Conservation (phyloP, 1,139 yeast genomes). For the Wickerhamomyces sp. region DNA sequence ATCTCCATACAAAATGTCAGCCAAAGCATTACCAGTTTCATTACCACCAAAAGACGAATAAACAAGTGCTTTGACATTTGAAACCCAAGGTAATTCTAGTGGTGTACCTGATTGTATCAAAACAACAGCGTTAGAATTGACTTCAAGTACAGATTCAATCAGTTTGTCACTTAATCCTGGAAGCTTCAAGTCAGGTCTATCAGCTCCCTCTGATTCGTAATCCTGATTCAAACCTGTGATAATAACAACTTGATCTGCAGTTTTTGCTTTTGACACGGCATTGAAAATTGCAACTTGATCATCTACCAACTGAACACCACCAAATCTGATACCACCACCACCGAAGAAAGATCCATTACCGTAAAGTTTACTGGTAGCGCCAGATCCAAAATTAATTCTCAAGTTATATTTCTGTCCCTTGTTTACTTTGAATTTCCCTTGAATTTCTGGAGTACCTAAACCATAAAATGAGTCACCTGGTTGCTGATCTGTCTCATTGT, state of each 20-base stretch:
- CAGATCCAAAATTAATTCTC: constrained; percentile 47
- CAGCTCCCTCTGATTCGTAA: constrained; percentile 45
- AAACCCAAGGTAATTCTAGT: constrained; percentile 54
- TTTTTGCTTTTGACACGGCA: constrained; percentile 41
- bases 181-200: constrained; percentile 27
- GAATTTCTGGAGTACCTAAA: constrained; percentile 42
- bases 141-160: constrained; percentile 41
- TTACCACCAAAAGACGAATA: constrained; percentile 50
- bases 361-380: constrained; percentile 32
- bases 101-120: constrained; percentile 64
- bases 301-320: constrained; percentile 28
- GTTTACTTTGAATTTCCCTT: constrained; percentile 36
- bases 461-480: constrained; percentile 44
- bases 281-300: constrained; percentile 31
- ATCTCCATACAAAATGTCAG: constrained; percentile 59
- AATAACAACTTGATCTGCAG: constrained; percentile 43
- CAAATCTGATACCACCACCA: constrained; percentile 38
- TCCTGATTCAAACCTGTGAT: constrained; percentile 43
- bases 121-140: constrained; percentile 46
- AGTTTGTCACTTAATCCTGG: constrained; percentile 48
- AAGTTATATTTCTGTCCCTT: constrained; percentile 39
- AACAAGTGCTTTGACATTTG: constrained; percentile 41
- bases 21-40: constrained; percentile 48
- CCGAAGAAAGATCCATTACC: constrained; percentile 31
- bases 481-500: constrained; percentile 46